Base-by-base conservation (phyloP, 2,329 filamentous ascomycete species). In the Paracamarosporium sp. region DNA sequence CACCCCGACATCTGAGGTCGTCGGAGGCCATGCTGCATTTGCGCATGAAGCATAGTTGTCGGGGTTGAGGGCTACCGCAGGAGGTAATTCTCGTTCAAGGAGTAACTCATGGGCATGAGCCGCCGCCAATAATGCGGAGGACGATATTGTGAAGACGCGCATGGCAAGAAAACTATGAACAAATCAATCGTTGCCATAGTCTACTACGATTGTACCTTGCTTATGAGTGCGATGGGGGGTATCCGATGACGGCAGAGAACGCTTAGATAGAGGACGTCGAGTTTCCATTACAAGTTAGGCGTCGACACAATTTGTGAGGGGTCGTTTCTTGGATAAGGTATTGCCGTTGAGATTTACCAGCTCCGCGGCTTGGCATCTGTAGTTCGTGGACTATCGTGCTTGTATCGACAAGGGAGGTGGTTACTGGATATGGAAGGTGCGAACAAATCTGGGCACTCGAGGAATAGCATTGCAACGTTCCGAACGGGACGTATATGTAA, bases 1-100 rank as follows among this genome's bases (percentile, higher is more conserved):
- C 24, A 63, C 55, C 2, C 77, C 77, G 12, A 79, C 66, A 1
- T 72, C 70, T 4, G 73, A 74, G 0, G 30, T 25, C 11, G 45
- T 25, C 12, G 76, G 75, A 20, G 80, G 80, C 80, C 80, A 82
- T 64, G 70, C 71, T 55, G 76, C 72, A 31, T 69, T 71, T 8
- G 70, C 70, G 51, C 73, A 76, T 27, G 65, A 59, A 17, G 70
- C 70, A 40, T 75, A 76, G 46, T 65, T 69, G 41, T 64, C 60
- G n/a, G 66, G 67, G 47, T 76, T 75, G 45, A 65, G 60, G 15
- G 73, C 73, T 36, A 75, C 61, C 15, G 69, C 64, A 6, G 61
- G 61, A 12, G 71, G 67, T 15, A 75, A 53, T 12, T 69, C 66
- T 40, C 68, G 65, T 5, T 68, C 66, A 15, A 67, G 54, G 25